Conservation (phyloP, 352 stramenopile genomes). For the Saprolegnia diclina region DNA sequence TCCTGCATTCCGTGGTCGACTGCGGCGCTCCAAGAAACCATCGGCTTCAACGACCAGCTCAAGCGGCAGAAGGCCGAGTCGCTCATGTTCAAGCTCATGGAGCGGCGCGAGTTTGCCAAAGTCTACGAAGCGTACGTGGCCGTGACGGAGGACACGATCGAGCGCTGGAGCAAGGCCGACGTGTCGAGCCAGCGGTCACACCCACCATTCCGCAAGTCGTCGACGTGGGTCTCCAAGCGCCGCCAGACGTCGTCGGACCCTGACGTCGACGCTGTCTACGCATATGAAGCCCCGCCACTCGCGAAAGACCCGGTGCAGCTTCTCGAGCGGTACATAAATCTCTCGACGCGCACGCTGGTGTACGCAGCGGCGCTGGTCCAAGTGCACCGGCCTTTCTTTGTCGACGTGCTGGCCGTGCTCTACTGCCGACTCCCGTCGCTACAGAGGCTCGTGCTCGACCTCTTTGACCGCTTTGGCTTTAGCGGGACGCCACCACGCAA, state of each 20-base stretch:
- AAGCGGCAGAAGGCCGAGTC: conserved; percentile 19
- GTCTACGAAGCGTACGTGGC: conserved; percentile 14
- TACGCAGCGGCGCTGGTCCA: background rate
- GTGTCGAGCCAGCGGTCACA: background rate
- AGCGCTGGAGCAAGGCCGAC: background rate
- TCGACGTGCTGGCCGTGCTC: conserved; percentile 17
- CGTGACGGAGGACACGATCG: background rate
- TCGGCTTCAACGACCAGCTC: conserved; percentile 17
- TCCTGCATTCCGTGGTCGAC: background rate
- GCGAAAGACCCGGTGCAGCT: background rate
- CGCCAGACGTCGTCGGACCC: background rate
- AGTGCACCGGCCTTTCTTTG: background rate
- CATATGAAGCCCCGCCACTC: background rate
- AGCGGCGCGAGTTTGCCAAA: conserved; percentile 19
- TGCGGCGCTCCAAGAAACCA: background rate
- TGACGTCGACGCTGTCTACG: too few relatives aligned
- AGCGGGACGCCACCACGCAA: background rate
- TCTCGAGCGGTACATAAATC: conserved; percentile 6
- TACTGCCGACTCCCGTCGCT: conserved; percentile 9
- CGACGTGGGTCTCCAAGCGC: background rate
- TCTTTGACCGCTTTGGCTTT: conserved; percentile 12
- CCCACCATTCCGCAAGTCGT: background rate
- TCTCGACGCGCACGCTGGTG: background rate
- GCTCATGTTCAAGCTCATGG: conserved; percentile 23
- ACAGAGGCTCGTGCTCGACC: conserved; percentile 5